Conservation (phyloP, 345 rosid species). For the Arabidopsis thaliana region TAIR10.1 NC_003074.8:21402001-21402500, state of each 20-base stretch:
- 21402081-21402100: constrained; percentile 47
- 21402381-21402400: constrained; percentile 16
- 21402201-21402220: constrained; percentile 53
- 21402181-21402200: constrained; percentile 48
- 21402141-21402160: constrained; percentile 48
- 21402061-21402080: constrained; percentile 44
- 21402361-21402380: constrained; percentile 24
- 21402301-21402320: constrained; percentile 54
- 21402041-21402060: constrained; percentile 41
- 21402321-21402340: constrained; percentile 55
- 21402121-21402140: constrained; percentile 54
- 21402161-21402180: constrained; percentile 39
- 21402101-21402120: constrained; percentile 47
- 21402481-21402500: not conserved
- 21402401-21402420: constrained; percentile 17
- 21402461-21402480: constrained; percentile 37
- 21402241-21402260: constrained; percentile 51
- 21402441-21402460: constrained; percentile 32
- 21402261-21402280: constrained; percentile 56
- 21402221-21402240: constrained; percentile 45
- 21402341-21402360: constrained; percentile 33
- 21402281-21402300: constrained; percentile 55
- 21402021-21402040: constrained; percentile 42
- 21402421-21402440: constrained; percentile 18
- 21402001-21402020: constrained; percentile 16